These are phyloP conservation scores for Penicillium crustosum DNA, from an alignment of 2,329 filamentous ascomycete species.

Conservation along the genomic window DNA sequence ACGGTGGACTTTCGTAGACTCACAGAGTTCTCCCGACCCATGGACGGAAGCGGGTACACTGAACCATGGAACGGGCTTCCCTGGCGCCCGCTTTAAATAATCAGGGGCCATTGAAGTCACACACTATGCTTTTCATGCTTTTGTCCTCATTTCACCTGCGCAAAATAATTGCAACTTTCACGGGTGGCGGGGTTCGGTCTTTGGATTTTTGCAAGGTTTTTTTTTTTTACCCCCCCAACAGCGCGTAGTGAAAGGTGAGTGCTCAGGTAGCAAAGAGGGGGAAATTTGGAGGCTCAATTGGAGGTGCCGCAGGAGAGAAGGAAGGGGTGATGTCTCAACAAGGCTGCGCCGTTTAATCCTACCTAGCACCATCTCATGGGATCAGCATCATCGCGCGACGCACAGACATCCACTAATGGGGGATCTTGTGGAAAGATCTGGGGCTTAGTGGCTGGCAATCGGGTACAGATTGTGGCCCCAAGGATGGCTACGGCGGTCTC, in stretches of 20 bases:
- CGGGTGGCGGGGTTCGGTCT: neutral
- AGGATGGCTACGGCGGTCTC: slow-evolving; percentile 1
- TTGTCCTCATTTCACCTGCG: neutral
- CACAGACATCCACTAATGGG: slow-evolving; percentile 23
- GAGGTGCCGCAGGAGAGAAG: slow-evolving; percentile 15
- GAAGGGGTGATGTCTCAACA: slow-evolving; percentile 23
- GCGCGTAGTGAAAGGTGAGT: slow-evolving; percentile 20
- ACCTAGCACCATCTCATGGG: slow-evolving; percentile 14
- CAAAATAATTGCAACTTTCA: neutral
- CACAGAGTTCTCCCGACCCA: slow-evolving; percentile 40
- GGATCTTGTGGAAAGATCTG: slow-evolving; percentile 21
- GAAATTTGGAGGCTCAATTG: slow-evolving; percentile 8
- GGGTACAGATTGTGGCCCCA: neutral
- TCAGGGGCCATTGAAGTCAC: slow-evolving; percentile 9
- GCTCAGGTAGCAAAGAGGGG: slow-evolving; percentile 5
- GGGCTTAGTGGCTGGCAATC: slow-evolving; percentile 16
- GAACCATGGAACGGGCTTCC: slow-evolving; percentile 28
- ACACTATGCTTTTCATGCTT: slow-evolving; percentile 1
- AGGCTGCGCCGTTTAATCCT: slow-evolving; percentile 21
- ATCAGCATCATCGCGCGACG: slow-evolving; percentile 22
- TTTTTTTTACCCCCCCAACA: slow-evolving; percentile 17
- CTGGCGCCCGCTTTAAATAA: slow-evolving; percentile 31
- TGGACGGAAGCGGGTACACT: slow-evolving; percentile 37
- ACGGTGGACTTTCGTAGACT: slow-evolving; percentile 10
- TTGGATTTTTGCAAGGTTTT: neutral